These are phyloP conservation scores for Trichothecium roseum DNA, from an alignment of 2,329 filamentous ascomycete genomes.

Conservation along the genomic window DNA sequence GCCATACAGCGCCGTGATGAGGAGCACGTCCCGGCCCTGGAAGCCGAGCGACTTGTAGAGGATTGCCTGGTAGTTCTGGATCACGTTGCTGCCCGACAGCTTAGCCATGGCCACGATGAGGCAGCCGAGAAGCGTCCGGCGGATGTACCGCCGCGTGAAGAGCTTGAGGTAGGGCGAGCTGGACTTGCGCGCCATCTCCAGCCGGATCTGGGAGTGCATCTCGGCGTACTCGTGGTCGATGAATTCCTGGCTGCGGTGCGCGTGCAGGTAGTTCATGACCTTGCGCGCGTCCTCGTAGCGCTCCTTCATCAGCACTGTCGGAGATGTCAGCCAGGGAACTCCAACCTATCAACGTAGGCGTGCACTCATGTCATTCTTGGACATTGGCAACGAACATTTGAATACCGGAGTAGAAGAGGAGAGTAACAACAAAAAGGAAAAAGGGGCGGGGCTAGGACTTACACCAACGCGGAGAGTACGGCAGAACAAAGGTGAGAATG, in stretches of 20 bases:
- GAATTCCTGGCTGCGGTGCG: slow-evolving; percentile 11
- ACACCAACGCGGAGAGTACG: slow-evolving; percentile 16
- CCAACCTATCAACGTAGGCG: too few relatives aligned
- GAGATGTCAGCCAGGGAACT: too few relatives aligned
- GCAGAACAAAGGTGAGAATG: slow-evolving; percentile 11
- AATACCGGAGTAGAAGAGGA: background rate
- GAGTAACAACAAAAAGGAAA: background rate
- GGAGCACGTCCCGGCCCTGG: slow-evolving; percentile 32
- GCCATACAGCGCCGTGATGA: slow-evolving; percentile 34
- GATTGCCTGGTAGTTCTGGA: slow-evolving; percentile 22
- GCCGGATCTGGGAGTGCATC: slow-evolving; percentile 17
- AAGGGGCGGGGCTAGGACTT: slow-evolving; percentile 4
- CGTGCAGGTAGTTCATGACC: slow-evolving; percentile 12
- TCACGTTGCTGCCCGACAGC: slow-evolving; percentile 16
- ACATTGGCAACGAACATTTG: too few relatives aligned
- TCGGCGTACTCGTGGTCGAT: slow-evolving; percentile 14
- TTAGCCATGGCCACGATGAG: slow-evolving; percentile 20
- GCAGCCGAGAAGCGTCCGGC: slow-evolving; percentile 15
- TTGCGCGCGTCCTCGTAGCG: slow-evolving; percentile 13
- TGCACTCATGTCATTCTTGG: too few relatives aligned
- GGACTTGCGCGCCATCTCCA: slow-evolving; percentile 12
- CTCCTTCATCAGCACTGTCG: too few relatives aligned
- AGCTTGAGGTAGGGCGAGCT: slow-evolving; percentile 10
- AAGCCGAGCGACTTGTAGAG: slow-evolving; percentile 32
- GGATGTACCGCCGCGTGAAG: slow-evolving; percentile 16